Conservation (phyloP, 2,329 filamentous ascomycete genomes). For the Mycosphaerelloides madeirae region DNA sequence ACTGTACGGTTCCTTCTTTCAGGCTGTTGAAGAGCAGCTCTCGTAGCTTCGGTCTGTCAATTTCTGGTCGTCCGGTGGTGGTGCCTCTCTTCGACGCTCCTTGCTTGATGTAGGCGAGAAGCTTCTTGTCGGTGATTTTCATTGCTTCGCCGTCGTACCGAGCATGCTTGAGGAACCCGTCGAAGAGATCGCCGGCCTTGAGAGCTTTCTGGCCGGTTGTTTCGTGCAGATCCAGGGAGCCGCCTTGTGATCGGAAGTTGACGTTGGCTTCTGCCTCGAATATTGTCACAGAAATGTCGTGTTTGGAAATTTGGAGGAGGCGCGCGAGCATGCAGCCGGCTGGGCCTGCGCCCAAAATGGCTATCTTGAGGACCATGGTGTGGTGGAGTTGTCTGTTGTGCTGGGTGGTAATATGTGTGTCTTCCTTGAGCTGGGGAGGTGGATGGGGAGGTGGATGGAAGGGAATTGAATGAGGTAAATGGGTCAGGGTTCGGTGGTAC, state of each 20-base stretch:
- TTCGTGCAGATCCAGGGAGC: constrained; percentile 30
- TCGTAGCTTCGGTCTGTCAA: constrained; percentile 33
- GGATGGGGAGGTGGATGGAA: too few species aligned
- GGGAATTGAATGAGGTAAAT: too few species aligned
- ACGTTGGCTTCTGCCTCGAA: constrained; percentile 26
- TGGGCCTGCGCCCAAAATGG: constrained; percentile 38
- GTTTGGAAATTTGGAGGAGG: constrained; percentile 18
- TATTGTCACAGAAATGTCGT: constrained; percentile 22
- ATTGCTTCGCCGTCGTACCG: constrained; percentile 36
- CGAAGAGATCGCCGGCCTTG: constrained; percentile 22
- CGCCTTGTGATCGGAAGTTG: constrained; percentile 26
- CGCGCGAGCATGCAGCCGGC: constrained; percentile 27
- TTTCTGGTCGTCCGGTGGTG: constrained; percentile 30
- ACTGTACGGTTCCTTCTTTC: constrained; percentile 31
- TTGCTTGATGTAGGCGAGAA: constrained; percentile 26
- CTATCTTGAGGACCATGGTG: constrained; percentile 16
- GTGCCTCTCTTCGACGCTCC: constrained; percentile 29
- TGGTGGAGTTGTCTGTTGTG: not conserved
- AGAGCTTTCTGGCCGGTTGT: constrained; percentile 27
- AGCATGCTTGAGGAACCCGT: constrained; percentile 24
- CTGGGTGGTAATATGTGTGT: not conserved
- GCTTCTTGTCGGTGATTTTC: constrained; percentile 38
- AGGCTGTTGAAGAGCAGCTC: constrained; percentile 30
- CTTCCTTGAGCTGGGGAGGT: too few species aligned
- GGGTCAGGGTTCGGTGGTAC: too few species aligned